Evolutionary conservation across 805 yeast species (phyloP).

Genomic region (Metschnikowia borealis): DNA sequence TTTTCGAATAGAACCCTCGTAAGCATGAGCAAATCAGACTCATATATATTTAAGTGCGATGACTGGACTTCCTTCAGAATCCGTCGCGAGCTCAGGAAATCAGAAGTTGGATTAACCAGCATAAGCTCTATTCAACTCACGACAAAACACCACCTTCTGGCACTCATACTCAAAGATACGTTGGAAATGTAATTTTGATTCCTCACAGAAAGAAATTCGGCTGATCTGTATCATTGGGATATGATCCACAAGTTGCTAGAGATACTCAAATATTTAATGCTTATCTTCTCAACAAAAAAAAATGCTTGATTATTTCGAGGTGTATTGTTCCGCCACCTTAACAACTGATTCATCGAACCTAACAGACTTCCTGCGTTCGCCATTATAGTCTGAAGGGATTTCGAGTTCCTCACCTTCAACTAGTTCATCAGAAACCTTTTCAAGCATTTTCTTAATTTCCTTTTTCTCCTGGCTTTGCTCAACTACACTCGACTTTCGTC

Average conservation of each 20-base stretch:
- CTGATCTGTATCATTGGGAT: too few relatives aligned
- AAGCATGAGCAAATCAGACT: too few relatives aligned
- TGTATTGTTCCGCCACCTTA: constrained; percentile 2
- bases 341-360: constrained; percentile 59
- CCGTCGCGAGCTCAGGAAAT: too few relatives aligned
- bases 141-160: neutral
- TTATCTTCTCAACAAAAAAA: neutral
- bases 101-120: too few relatives aligned
- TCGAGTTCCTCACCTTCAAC: constrained; percentile 40
- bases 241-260: too few relatives aligned
- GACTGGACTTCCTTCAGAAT: too few relatives aligned
- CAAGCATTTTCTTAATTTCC: constrained; percentile 47
- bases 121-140: too few relatives aligned
- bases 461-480: constrained; percentile 24
- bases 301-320: neutral
- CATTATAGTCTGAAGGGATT: constrained; percentile 35
- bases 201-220: too few relatives aligned
- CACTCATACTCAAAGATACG: neutral
- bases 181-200: neutral
- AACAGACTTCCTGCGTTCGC: constrained; percentile 58
- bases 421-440: constrained; percentile 34
- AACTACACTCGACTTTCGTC: constrained; percentile 41
- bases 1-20: too few relatives aligned
- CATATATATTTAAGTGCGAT: too few relatives aligned
- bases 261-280: too few relatives aligned